Evolutionary conservation across 768 basidiomycete genomes (phyloP).

Genomic region (Strobilomyces echinocephalus): DNA sequence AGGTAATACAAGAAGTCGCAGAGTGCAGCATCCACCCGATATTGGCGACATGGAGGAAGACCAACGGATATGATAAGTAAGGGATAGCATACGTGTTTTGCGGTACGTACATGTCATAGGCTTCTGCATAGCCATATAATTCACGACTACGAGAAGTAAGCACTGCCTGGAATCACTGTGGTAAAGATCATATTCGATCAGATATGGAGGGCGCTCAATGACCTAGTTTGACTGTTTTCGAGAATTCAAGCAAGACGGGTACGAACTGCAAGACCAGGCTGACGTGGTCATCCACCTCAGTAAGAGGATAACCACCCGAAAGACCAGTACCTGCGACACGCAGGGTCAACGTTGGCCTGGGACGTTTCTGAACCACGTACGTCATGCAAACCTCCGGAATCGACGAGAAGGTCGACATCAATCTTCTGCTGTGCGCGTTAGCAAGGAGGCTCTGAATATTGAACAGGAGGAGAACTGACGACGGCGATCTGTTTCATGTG

Average conservation of each 20-base stretch:
- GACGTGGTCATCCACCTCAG: constrained; percentile 71
- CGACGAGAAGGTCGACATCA: constrained; percentile 79
- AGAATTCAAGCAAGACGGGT: neutral
- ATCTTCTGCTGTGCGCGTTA: constrained; percentile 38
- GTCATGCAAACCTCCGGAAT: constrained; percentile 77
- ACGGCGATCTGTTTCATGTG: constrained; percentile 76
- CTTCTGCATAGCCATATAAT: constrained; percentile 64
- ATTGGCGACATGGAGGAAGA: neutral
- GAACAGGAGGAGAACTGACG: constrained; percentile 29
- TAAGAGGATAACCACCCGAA: constrained; percentile 67
- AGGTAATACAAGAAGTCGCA: neutral
- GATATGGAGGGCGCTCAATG: constrained; percentile 52
- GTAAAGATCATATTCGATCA: neutral
- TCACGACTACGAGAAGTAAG: constrained; percentile 55
- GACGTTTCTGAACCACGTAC: constrained; percentile 22
- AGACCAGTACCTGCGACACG: constrained; percentile 58
- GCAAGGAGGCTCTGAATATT: neutral
- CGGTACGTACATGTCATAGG: constrained; percentile 56
- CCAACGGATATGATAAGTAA: constrained; percentile 2
- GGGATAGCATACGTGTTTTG: neutral
- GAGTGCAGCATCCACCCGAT: neutral
- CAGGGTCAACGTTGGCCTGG: neutral
- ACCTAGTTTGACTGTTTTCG: constrained; percentile 63
- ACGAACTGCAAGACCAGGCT: constrained; percentile 9
- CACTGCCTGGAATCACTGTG: neutral